Conservation (phyloP, 2,329 filamentous ascomycete species). For the Aureobasidium sp. region DNA sequence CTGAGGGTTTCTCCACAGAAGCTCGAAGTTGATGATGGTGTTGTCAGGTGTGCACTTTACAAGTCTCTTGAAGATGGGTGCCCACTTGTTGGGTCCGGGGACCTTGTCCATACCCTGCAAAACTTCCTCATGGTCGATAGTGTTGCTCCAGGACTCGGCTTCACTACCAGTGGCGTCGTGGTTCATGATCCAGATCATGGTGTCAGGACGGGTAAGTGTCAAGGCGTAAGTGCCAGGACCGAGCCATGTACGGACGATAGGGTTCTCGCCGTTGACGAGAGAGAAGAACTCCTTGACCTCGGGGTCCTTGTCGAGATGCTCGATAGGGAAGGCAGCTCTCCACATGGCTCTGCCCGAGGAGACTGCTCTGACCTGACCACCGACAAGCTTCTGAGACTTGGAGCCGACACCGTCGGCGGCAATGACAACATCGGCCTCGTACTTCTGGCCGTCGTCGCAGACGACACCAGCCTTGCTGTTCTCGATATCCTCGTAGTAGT, state of each 20-base stretch:
- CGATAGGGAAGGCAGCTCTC: conserved; percentile 32
- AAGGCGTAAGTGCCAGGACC: conserved; percentile 39
- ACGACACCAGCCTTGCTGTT: conserved; percentile 24
- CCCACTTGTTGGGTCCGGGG: conserved; percentile 39
- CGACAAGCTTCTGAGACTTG: conserved; percentile 40
- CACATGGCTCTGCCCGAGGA: conserved; percentile 27
- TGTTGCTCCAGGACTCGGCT: conserved; percentile 42
- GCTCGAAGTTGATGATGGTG: conserved; percentile 44
- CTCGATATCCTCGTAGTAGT: conserved; percentile 39
- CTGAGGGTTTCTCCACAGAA: conserved; percentile 37
- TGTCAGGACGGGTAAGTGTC: conserved; percentile 40
- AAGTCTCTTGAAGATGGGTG: conserved; percentile 40
- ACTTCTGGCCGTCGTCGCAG: conserved; percentile 34
- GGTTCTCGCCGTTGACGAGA: conserved; percentile 35
- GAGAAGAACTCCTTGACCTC: conserved; percentile 43
- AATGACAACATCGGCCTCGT: conserved; percentile 36
- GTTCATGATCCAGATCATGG: conserved; percentile 47
- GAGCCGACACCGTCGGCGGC: conserved; percentile 36
- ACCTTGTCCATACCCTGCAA: conserved; percentile 40
- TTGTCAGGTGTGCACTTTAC: conserved; percentile 39
- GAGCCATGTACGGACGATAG: conserved; percentile 41
- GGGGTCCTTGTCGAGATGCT: conserved; percentile 39
- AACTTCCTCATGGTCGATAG: conserved; percentile 40
- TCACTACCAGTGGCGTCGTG: conserved; percentile 41
- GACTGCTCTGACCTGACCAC: conserved; percentile 36